These are phyloP conservation scores for Jatropha multifida DNA, from an alignment of 441 rosid genomes.

Conservation along the genomic window DNA sequence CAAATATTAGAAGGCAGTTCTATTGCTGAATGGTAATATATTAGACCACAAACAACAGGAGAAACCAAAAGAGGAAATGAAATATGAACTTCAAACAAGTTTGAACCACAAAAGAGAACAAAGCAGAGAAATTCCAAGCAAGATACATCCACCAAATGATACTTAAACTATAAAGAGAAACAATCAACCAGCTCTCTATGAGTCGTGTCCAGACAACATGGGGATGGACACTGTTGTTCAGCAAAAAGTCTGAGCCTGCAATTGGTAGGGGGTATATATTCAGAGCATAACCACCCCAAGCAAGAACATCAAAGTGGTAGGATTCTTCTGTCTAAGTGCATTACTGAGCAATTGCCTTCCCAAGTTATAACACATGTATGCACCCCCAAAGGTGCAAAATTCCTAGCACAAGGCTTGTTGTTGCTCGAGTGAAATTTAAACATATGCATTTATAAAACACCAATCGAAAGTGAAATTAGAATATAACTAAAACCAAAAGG, in stretches of 20 bases:
- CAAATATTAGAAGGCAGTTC: not conserved
- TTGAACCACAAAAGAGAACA: not conserved
- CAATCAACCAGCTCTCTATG: not conserved
- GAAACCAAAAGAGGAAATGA: not conserved
- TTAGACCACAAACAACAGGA: not conserved
- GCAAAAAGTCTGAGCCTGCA: not conserved
- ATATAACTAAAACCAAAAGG: not conserved
- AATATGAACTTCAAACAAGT: not conserved
- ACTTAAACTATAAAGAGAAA: not conserved
- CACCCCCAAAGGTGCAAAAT: not conserved
- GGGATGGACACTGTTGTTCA: not conserved
- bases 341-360: not conserved
- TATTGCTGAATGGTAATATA: not conserved
- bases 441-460: not conserved
- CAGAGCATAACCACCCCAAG: not conserved
- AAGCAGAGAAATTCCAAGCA: not conserved
- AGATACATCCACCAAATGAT: not conserved
- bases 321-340: not conserved
- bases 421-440: not conserved
- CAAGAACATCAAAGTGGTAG: not conserved
- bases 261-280: not conserved
- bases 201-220: not conserved
- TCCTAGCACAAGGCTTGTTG: not conserved
- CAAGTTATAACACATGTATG: not conserved
- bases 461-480: not conserved